These are phyloP conservation scores for Gynochthodes officinalis DNA, from an alignment of 257 asterid genomes.

Conservation along the genomic window DNA sequence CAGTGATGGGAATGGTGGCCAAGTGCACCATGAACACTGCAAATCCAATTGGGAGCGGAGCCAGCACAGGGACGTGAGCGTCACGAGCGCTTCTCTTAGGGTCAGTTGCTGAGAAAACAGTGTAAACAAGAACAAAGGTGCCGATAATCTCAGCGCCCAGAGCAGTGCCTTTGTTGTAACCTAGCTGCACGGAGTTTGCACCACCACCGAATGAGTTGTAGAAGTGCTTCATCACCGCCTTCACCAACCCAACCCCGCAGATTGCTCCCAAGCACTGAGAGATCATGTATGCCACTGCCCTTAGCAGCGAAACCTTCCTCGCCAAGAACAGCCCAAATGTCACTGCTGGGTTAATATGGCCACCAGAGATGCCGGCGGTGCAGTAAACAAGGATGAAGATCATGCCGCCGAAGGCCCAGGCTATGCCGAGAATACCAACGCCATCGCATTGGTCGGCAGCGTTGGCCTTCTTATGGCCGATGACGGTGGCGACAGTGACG, in stretches of 20 bases:
- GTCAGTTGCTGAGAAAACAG: conserved; percentile 91
- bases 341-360: too few species aligned
- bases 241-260: conserved; percentile 85
- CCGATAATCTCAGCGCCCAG: too few species aligned
- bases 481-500: conserved; percentile 64
- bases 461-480: conserved; percentile 58
- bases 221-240: conserved; percentile 64
- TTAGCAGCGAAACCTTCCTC: conserved; percentile 70
- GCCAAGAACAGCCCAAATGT: too few species aligned
- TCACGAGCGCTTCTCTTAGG: conserved; percentile 93
- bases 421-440: conserved; percentile 74
- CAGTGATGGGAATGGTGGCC: conserved; percentile 89
- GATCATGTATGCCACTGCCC: conserved; percentile 63
- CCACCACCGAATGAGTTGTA: conserved; percentile 73
- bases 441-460: conserved; percentile 64
- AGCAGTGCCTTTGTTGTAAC: conserved; percentile 78
- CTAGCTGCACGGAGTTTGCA: conserved; percentile 49
- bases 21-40: conserved; percentile 95
- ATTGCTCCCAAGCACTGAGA: conserved; percentile 84
- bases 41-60: conserved; percentile 90
- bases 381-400: too few species aligned
- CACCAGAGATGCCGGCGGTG: too few species aligned
- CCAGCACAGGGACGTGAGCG: conserved; percentile 93
- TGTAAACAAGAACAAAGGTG: too few species aligned
- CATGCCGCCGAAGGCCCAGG: conserved; percentile 92